Percentiles rank a stretch among this genome's conserved stretches.
These are phyloP conservation scores for Candida adriatica DNA, from an alignment of 805 yeast species.

Conservation along the genomic window DNA sequence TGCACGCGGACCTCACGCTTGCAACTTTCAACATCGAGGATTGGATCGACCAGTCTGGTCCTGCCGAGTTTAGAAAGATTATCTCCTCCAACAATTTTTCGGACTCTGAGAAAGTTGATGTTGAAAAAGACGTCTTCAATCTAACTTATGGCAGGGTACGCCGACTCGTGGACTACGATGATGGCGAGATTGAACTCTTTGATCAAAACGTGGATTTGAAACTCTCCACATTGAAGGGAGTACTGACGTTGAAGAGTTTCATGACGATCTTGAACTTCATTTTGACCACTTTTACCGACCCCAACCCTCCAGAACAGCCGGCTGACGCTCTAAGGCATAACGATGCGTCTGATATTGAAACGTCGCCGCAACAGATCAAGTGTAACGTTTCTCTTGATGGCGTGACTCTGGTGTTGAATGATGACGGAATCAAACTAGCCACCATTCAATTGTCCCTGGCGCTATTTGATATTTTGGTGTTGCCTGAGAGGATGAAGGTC, in stretches of 20 bases:
- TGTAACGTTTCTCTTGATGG: conserved; percentile 66
- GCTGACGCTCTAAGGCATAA: conserved; percentile 69
- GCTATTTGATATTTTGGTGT: conserved; percentile 50
- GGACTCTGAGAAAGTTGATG: conserved; percentile 29
- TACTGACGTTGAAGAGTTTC: conserved; percentile 69
- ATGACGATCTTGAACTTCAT: conserved; percentile 75
- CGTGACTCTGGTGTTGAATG: conserved; percentile 68
- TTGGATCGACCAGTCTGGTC: conserved; percentile 55
- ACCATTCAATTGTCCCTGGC: conserved; percentile 74
- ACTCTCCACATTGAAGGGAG: conserved; percentile 72
- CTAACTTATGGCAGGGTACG: conserved; percentile 53
- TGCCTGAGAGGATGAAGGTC: conserved; percentile 75
- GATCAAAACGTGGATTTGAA: conserved; percentile 71
- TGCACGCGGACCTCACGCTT: conserved; percentile 60
- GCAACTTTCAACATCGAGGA: conserved; percentile 69
- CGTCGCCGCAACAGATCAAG: conserved; percentile 68
- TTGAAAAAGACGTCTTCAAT: conserved; percentile 45
- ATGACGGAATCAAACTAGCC: conserved; percentile 76
- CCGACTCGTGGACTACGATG: conserved; percentile 49
- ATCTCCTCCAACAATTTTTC: conserved; percentile 54
- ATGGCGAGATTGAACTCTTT: conserved; percentile 53
- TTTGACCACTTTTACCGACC: conserved; percentile 83
- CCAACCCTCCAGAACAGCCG: conserved; percentile 59
- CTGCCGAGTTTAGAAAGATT: conserved; percentile 59
- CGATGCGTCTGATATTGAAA: conserved; percentile 44